phyloP scores from a whole-genome alignment of 208 protist genomes.

The Leishmania amazonensis region DNA sequence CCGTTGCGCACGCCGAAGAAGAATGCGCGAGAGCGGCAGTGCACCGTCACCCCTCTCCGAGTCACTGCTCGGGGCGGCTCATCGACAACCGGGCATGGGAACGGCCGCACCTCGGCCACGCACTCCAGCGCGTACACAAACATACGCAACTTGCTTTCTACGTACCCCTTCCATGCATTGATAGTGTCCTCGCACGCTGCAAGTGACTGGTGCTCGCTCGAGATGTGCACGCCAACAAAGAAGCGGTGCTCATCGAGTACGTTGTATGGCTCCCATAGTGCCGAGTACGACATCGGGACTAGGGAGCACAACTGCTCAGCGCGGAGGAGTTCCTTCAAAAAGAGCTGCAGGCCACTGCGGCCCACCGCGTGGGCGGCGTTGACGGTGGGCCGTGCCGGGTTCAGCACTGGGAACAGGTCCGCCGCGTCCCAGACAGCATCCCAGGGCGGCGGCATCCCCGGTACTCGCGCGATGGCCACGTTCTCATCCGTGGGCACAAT shows the following conservation, averaged over 20 bases:
- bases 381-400: conserved; percentile 96
- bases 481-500: conserved; percentile 45
- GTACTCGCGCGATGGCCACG: conserved; percentile 28
- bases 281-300: conserved; percentile 8
- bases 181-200: conserved; percentile 36
- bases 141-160: conserved; percentile 76
- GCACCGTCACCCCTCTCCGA: conserved; percentile 7
- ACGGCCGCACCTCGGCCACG: conserved; percentile 62
- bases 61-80: not conserved
- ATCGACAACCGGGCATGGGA: conserved; percentile 28
- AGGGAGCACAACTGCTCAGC: conserved; percentile 40
- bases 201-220: conserved; percentile 16
- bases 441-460: conserved; percentile 74
- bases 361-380: conserved; percentile 95
- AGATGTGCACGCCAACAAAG: conserved; percentile 67
- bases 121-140: conserved; percentile 81
- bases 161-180: conserved; percentile 67
- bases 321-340: conserved; percentile 66
- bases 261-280: conserved; percentile 53
- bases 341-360: conserved; percentile 60
- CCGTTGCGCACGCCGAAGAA: conserved; percentile 27
- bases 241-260: conserved; percentile 44
- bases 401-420: conserved; percentile 96
- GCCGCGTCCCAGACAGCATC: conserved; percentile 29
- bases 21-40: conserved; percentile 19